Percentiles rank a stretch among this genome's conserved stretches.
Evolutionary conservation across 176 grass and related monocot genomes (phyloP).

Genomic region (Miscanthus lutarioriparius): DNA sequence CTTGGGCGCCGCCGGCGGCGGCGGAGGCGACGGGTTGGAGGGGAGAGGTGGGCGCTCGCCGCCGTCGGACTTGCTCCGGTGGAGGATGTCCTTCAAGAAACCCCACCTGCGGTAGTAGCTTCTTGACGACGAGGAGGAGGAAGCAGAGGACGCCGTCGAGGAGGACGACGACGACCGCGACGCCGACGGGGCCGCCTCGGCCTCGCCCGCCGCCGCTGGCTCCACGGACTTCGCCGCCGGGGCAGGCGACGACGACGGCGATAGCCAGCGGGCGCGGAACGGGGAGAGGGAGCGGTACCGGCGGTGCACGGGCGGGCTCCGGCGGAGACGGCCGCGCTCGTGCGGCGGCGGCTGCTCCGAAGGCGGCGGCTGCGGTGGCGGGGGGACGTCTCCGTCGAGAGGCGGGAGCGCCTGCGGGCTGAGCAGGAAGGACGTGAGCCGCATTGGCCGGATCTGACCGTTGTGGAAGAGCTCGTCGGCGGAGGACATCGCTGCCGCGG

Average conservation of each 20-base stretch:
- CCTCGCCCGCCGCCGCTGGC: not conserved
- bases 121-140: conserved; percentile 39
- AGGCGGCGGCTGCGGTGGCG: not conserved
- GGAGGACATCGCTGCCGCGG: conserved; percentile 57
- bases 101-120: conserved; percentile 52
- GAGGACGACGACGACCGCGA: conserved; percentile 44
- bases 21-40: not conserved
- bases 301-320: conserved; percentile 53
- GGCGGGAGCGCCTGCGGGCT: conserved; percentile 44
- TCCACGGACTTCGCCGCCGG: not conserved
- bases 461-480: conserved; percentile 91
- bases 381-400: conserved; percentile 3
- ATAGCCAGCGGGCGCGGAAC: conserved; percentile 41
- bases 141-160: conserved; percentile 50
- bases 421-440: conserved; percentile 44
- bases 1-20: not conserved
- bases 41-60: conserved; percentile 2
- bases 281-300: conserved; percentile 65
- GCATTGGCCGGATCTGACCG: conserved; percentile 74
- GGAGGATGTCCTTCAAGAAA: conserved; percentile 71
- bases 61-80: conserved; percentile 57
- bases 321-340: conserved; percentile 32
- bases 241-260: conserved; percentile 1
- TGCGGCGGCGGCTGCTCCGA: not conserved
- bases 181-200: conserved; percentile 17